Percentiles rank a stretch among this genome's conserved stretches.
phyloP scores from a whole-genome alignment of 768 basidiomycete species.

The Daedaleopsis nitida region DNA sequence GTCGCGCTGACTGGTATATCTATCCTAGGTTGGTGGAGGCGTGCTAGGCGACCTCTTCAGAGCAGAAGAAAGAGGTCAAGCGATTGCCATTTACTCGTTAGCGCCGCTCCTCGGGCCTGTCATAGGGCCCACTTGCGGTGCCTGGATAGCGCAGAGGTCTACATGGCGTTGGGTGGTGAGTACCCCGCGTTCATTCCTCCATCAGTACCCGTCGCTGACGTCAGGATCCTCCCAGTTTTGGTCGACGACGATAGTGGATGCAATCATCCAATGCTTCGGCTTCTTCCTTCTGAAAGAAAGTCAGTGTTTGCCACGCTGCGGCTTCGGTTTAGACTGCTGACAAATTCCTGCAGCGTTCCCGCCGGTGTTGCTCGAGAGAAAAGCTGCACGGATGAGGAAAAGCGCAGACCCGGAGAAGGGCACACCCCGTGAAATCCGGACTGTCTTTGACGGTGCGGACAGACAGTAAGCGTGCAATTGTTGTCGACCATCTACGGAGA shows the following conservation, averaged over 20 bases:
- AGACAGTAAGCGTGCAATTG: slow-evolving; percentile 37
- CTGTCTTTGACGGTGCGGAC: slow-evolving; percentile 47
- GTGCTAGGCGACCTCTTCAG: slow-evolving; percentile 64
- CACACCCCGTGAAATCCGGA: slow-evolving; percentile 40
- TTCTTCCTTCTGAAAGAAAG: slow-evolving; percentile 63
- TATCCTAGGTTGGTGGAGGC: slow-evolving; percentile 60
- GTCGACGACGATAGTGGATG: slow-evolving; percentile 63
- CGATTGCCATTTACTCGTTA: slow-evolving; percentile 63
- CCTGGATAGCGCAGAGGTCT: slow-evolving; percentile 61
- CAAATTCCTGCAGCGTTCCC: slow-evolving; percentile 30
- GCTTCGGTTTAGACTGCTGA: slow-evolving; percentile 14
- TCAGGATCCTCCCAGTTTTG: slow-evolving; percentile 51
- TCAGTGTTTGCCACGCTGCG: slow-evolving; percentile 32
- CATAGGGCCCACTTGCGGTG: slow-evolving; percentile 62
- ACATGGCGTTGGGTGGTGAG: slow-evolving; percentile 75
- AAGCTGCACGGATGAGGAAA: slow-evolving; percentile 49
- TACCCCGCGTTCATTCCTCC: slow-evolving; percentile 4
- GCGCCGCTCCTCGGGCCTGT: slow-evolving; percentile 70
- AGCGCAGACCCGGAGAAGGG: slow-evolving; percentile 52
- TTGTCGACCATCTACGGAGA: too few relatives aligned
- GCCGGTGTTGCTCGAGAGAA: slow-evolving; percentile 44
- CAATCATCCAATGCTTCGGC: slow-evolving; percentile 53
- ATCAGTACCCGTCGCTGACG: background rate
- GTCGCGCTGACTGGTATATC: background rate
- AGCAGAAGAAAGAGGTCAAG: slow-evolving; percentile 62